phyloP scores from a whole-genome alignment of 1,284 basidiomycete species.

The Tilletia horrida region DNA sequence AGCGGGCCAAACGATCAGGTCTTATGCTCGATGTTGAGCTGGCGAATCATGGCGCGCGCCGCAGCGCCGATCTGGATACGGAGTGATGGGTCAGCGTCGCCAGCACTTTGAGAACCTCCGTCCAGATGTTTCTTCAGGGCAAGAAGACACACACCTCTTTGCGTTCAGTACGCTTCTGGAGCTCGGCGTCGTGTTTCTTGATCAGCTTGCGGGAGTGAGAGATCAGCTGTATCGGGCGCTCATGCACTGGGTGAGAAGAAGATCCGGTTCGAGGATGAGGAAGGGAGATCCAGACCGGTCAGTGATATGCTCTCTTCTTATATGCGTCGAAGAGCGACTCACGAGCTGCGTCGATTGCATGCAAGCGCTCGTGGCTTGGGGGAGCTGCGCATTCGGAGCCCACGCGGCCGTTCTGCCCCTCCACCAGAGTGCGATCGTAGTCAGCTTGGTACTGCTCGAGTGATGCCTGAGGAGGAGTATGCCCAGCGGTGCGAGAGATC shows the following conservation, averaged over 20 bases:
- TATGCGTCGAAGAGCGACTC: too few species aligned
- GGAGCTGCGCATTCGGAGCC: neutral
- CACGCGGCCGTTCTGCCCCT: neutral
- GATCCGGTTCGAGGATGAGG: too few species aligned
- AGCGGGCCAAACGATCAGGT: neutral
- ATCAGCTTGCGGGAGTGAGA: conserved; percentile 3
- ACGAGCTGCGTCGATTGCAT: neutral
- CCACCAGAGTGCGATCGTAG: conserved; percentile 11
- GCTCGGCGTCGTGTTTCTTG: conserved; percentile 8
- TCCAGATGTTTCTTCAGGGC: too few species aligned
- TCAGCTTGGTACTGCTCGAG: neutral
- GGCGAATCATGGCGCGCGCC: neutral
- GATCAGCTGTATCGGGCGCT: neutral
- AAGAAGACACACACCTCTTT: neutral
- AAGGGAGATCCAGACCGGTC: too few species aligned
- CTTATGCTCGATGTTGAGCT: neutral
- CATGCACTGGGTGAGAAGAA: neutral
- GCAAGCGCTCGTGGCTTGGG: neutral
- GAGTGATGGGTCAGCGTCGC: too few species aligned
- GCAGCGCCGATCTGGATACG: neutral
- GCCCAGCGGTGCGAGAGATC: too few species aligned
- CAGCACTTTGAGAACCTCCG: too few species aligned
- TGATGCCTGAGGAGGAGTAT: too few species aligned
- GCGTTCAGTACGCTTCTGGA: neutral
- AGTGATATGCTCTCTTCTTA: too few species aligned